Base-by-base conservation (phyloP, 2,329 filamentous ascomycete species). In the Xylariaceae sp. region DNA sequence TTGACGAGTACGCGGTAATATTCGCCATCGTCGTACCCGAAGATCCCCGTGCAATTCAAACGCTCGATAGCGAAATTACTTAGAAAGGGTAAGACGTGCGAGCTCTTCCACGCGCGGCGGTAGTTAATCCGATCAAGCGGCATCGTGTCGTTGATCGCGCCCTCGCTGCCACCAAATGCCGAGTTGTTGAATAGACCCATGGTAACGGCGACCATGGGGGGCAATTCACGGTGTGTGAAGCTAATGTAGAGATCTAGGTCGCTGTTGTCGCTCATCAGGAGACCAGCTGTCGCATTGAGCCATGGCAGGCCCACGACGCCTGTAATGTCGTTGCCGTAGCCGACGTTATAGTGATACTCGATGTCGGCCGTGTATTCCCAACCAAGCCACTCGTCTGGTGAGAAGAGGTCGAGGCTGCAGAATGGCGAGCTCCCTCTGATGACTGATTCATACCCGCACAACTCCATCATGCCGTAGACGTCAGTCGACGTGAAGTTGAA, bases 161-260 rank as follows among this genome's bases (percentile, higher is more conserved):
- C 62, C 45, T 74, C 71, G 1, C 69, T 67, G 8, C 74, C 75
- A 3, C 73, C 69, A 48, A 75, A 76, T 0, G 69, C 73, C 3
- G 79, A 82, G 64, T 85, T 85, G 68, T 86, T 86, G 71, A 85
- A 86, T 4, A 87, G 69, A 0, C 83, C 83, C 64, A 86, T 73
- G 0, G 83, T 81, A 1, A 85, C 82, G 2, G 82, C 66, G 1
- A 85, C 79, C 47, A 80, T 82, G 1, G 83, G 82, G 2, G 82
- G 82, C 2, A 86, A 67, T 60, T 86, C 82, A 17, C 83, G 77
- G 60, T 86, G 83, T 0, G 83, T 86, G 66, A 86, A 86, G 42
- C 79, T 82, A 33, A 86, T 71, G 57, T 82, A 83, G 6, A 86
- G 69, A 45, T 85, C 79, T 56, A 86, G 74, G 11, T 57, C 58